Evolutionary conservation across 495 filamentous ascomycete genomes (phyloP).

Genomic region (Neurospora sp.): DNA sequence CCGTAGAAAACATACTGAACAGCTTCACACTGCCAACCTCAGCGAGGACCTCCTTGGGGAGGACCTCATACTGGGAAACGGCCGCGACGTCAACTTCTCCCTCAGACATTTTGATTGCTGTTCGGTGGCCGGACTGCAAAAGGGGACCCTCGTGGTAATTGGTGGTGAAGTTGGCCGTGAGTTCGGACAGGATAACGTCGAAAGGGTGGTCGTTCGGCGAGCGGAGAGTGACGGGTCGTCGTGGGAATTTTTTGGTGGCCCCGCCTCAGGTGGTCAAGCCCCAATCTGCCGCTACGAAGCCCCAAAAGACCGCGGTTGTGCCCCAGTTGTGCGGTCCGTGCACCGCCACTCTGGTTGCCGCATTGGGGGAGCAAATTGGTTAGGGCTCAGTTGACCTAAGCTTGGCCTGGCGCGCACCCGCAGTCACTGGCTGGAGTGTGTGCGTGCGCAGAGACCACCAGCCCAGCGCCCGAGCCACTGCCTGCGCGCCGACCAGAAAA

Average conservation of each 20-base stretch:
- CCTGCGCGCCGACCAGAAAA: constrained; percentile 14
- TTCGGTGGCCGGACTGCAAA: constrained; percentile 2
- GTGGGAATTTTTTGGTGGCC: constrained; percentile 30
- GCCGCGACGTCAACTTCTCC: constrained; percentile 89
- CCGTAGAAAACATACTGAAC: constrained; percentile 52
- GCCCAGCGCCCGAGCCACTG: constrained; percentile 5
- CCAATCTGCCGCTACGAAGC: constrained; percentile 6
- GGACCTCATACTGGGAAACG: constrained; percentile 60
- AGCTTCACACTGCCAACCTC: constrained; percentile 94
- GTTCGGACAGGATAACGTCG: neutral
- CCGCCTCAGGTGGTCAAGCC: constrained; percentile 18
- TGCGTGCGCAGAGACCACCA: neutral
- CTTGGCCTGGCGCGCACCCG: neutral
- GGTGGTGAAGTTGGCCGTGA: constrained; percentile 1
- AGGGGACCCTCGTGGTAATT: neutral
- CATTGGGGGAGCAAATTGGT: constrained; percentile 7
- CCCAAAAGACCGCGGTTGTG: constrained; percentile 16
- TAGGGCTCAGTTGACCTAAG: constrained; percentile 34
- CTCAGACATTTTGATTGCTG: constrained; percentile 75
- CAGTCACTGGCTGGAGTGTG: neutral
- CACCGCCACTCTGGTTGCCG: neutral
- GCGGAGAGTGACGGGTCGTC: neutral
- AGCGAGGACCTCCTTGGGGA: constrained; percentile 87
- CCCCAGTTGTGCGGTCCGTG: neutral
- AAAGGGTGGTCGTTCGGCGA: neutral